phyloP scores from a whole-genome alignment of 1,284 basidiomycete genomes.

The Sporisorium scitamineum region DNA sequence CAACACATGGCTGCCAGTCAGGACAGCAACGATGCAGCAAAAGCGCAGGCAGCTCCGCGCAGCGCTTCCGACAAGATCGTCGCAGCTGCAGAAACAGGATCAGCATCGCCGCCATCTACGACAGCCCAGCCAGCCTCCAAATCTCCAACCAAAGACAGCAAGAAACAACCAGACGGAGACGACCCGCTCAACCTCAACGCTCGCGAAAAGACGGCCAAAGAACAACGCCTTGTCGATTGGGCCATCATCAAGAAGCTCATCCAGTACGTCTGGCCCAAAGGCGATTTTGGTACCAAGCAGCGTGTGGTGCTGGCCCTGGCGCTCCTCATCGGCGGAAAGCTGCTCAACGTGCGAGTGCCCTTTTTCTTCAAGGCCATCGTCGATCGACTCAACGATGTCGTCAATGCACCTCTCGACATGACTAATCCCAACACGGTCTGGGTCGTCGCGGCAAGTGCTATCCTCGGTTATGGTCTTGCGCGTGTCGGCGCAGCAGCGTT shows the following conservation, averaged over 20 bases:
- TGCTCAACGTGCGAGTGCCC: conserved; percentile 96
- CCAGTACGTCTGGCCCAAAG: conserved; percentile 75
- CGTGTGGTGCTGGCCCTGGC: conserved; percentile 86
- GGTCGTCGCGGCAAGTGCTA: conserved; percentile 87
- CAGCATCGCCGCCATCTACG: background rate
- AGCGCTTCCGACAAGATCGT: conserved; percentile 26
- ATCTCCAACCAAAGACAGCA: background rate
- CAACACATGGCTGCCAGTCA: conserved; percentile 31
- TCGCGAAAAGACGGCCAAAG: conserved; percentile 39
- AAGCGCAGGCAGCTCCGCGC: background rate
- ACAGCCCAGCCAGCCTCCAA: background rate
- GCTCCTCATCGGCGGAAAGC: conserved; percentile 86
- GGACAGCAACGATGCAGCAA: background rate
- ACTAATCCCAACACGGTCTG: conserved; percentile 84
- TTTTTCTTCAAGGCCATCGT: conserved; percentile 93
- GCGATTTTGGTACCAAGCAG: conserved; percentile 72
- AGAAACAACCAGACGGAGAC: conserved; percentile 51
- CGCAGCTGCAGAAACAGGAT: conserved; percentile 7
- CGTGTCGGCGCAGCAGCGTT: conserved; percentile 90
- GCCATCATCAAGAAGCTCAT: conserved; percentile 73
- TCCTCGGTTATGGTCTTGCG: conserved; percentile 91
- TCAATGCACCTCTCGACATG: conserved; percentile 74
- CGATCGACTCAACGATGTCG: conserved; percentile 79
- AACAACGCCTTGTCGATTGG: conserved; percentile 71
- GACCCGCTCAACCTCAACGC: conserved; percentile 59